These are phyloP conservation scores for Saccharomycopsis schoenii DNA, from an alignment of 805 yeast genomes.

Conservation along the genomic window DNA sequence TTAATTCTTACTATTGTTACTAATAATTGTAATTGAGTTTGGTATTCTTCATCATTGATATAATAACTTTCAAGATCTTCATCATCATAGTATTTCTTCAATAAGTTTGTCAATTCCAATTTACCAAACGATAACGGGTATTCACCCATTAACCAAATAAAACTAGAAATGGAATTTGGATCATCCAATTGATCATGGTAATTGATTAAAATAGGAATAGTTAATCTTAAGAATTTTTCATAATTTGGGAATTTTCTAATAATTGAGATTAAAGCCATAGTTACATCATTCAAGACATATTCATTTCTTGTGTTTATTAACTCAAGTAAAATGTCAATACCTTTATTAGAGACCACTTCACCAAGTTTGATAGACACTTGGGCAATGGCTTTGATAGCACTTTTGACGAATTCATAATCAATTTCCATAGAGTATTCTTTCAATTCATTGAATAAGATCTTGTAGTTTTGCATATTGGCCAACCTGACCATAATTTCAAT, in stretches of 20 bases:
- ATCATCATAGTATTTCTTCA: slow-evolving; percentile 8
- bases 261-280: slow-evolving; percentile 52
- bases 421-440: slow-evolving; percentile 79
- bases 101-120: slow-evolving; percentile 32
- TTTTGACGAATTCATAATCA: slow-evolving; percentile 65
- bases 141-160: slow-evolving; percentile 66
- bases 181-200: slow-evolving; percentile 38
- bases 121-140: slow-evolving; percentile 49
- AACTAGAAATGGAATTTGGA: slow-evolving; percentile 41
- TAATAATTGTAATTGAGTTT: slow-evolving; percentile 49
- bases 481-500: slow-evolving; percentile 65
- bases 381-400: slow-evolving; percentile 58
- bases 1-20: slow-evolving; percentile 54
- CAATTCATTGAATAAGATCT: slow-evolving; percentile 54
- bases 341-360: slow-evolving; percentile 38
- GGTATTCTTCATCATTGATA: slow-evolving; percentile 48
- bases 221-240: slow-evolving; percentile 35
- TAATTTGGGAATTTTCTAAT: slow-evolving; percentile 56
- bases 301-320: slow-evolving; percentile 54
- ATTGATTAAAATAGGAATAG: slow-evolving; percentile 45
- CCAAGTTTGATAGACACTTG: slow-evolving; percentile 60
- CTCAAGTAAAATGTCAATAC: slow-evolving; percentile 51
- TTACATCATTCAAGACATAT: slow-evolving; percentile 50
- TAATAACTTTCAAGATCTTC: slow-evolving; percentile 11
- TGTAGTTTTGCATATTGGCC: slow-evolving; percentile 41